Base-by-base conservation (phyloP, 1,284 basidiomycete species). In the Porodaedalea pini region DNA sequence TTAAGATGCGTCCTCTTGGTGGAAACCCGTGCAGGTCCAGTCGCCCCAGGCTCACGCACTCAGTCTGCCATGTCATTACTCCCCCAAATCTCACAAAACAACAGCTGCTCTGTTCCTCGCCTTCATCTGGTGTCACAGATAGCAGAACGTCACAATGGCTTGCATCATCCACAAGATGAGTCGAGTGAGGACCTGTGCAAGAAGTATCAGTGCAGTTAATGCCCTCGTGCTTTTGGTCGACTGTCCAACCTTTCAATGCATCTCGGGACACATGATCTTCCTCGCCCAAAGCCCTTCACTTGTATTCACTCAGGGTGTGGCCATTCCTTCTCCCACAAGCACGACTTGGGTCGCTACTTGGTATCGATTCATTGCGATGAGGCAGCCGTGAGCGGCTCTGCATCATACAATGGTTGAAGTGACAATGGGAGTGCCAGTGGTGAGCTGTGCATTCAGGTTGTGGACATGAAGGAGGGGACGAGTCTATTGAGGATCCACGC, bases 241-340 rank as follows among this genome's bases (percentile, higher is more conserved):
- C 90, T 90, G 0, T 94, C 88, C 71, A 94, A 94, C 65, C 72
- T 94, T 58, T 93, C 94, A 75, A 94, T 92, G 0, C 92, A 94
- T 70, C 84, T 92, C 77, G 86, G 87, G 4, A 94, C 92, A 1
- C 92, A 94, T 70, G 90, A 94, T 67, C 91, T 92, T n/a, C 87
- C 90, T 70, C 80, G 92, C 55, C 75, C 86, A 50, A 94, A 94
- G 74, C 90, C 91, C 1, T 89, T 90, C 66, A 79, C 86, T 32
- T 94, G 92, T 68, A 86, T 86, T 40, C 88, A 93, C 69, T 78
- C 81, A 48, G 80, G 83, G 10, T 94, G 92, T 64, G 88, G 86
- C 8, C 85, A 92, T 53, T 88, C 90, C 3, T 94, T 94, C 71
- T 90, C 88, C 64, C 85, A 92, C 66, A 94, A 94, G 74, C 92